These are phyloP conservation scores for Aspergillus ostianus DNA, from an alignment of 495 filamentous ascomycete genomes.

Conservation along the genomic window DNA sequence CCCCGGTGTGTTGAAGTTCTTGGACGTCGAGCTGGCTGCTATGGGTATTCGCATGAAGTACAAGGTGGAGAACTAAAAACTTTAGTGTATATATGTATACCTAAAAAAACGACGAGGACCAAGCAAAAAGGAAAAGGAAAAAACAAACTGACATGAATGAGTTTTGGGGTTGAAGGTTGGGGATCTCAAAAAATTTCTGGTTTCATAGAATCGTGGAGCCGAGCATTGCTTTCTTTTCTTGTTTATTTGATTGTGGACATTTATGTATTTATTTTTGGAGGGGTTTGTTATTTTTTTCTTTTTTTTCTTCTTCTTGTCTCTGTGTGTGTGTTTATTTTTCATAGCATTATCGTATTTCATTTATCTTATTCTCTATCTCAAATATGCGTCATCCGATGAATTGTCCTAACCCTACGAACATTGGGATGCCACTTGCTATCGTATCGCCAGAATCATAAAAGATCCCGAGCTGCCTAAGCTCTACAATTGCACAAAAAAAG, in stretches of 20 bases:
- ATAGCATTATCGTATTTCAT: slow-evolving; percentile 27
- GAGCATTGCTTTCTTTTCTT: background rate
- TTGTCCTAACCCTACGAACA: no score
- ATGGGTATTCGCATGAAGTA: slow-evolving; percentile 94
- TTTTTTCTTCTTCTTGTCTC: slow-evolving; percentile 6
- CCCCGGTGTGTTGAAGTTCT: slow-evolving; percentile 84
- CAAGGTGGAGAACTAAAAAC: slow-evolving; percentile 57
- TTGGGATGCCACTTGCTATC: no score
- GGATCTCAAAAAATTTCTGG: background rate
- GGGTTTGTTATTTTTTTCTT: no score
- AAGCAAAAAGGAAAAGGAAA: background rate
- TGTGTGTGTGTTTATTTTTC: slow-evolving; percentile 9
- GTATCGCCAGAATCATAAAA: background rate
- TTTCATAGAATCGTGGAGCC: background rate
- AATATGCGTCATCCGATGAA: background rate
- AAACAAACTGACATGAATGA: background rate
- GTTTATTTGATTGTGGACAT: background rate
- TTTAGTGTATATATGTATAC: no score
- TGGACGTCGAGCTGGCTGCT: slow-evolving; percentile 91
- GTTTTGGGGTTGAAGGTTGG: background rate
- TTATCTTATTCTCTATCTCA: slow-evolving; percentile 10
- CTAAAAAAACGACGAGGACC: no score
- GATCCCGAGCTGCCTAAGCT: background rate
- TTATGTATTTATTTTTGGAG: background rate
- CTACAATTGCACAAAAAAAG: background rate